Evolutionary conservation across 805 yeast species (phyloP).

Genomic region (Candida mattraensis): DNA sequence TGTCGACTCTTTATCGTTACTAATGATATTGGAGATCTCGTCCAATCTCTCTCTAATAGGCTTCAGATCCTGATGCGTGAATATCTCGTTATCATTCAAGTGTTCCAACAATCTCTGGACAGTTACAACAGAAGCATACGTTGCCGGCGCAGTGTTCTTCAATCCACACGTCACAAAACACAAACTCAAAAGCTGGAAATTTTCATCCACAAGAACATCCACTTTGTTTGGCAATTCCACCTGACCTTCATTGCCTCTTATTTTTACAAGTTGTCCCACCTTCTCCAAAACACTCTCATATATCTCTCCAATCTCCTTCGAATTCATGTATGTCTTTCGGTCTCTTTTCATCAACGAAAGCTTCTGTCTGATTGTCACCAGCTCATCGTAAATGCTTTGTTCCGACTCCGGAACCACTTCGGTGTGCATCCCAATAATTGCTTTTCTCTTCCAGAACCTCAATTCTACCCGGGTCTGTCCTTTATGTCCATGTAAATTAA

Average conservation of each 20-base stretch:
- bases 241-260: conserved; percentile 35
- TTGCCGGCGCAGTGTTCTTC: conserved; percentile 88
- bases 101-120: conserved; percentile 84
- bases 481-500: no score
- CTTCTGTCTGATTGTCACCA: conserved; percentile 42
- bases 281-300: conserved; percentile 58
- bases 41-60: conserved; percentile 74
- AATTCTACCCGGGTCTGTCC: no score
- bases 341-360: conserved; percentile 58
- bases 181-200: conserved; percentile 81
- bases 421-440: conserved; percentile 29
- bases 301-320: conserved; percentile 61
- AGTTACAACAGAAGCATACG: conserved; percentile 85
- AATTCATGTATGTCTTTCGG: conserved; percentile 61
- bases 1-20: conserved; percentile 51
- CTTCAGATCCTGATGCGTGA: conserved; percentile 76
- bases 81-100: conserved; percentile 75
- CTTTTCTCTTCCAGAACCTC: no score
- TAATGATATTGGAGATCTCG: conserved; percentile 67
- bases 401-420: conserved; percentile 35
- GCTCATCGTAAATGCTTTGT: conserved; percentile 36
- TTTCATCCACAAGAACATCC: conserved; percentile 80
- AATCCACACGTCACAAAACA: conserved; percentile 92
- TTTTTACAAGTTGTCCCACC: conserved; percentile 51
- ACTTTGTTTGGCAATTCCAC: conserved; percentile 46